These are phyloP conservation scores for Euphrasia arctica DNA, from an alignment of 305 asterid genomes.

Conservation along the genomic window DNA sequence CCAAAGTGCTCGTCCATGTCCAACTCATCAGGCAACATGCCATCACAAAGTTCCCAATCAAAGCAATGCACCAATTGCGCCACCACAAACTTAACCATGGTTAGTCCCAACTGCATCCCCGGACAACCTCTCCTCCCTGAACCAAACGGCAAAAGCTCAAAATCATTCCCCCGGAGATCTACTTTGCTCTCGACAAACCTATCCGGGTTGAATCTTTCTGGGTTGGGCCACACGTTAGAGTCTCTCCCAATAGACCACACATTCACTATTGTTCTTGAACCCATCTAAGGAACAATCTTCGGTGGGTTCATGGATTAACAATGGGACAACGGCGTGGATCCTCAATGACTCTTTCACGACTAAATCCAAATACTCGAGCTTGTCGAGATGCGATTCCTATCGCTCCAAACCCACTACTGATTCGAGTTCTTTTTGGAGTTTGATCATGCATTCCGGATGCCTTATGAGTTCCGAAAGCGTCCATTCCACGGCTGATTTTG, in stretches of 20 bases:
- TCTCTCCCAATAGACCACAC: too few relatives aligned
- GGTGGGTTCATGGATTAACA: neutral
- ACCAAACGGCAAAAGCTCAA: neutral
- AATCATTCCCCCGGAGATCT: neutral
- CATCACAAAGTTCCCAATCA: neutral
- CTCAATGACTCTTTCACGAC: neutral
- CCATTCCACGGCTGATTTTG: neutral
- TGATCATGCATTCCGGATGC: too few relatives aligned
- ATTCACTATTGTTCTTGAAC: too few relatives aligned
- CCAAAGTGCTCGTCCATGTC: slow-evolving; percentile 1
- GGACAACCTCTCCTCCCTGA: neutral
- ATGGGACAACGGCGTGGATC: neutral
- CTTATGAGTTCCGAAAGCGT: too few relatives aligned
- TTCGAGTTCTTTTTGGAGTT: neutral
- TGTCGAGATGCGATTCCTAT: neutral
- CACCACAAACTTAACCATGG: too few relatives aligned
- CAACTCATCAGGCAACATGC: neutral
- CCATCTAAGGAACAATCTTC: neutral
- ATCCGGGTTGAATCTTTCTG: neutral
- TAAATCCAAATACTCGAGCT: neutral
- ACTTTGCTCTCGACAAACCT: neutral
- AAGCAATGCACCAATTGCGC: slow-evolving; percentile 7
- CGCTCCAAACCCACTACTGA: neutral
- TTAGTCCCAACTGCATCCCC: too few relatives aligned
- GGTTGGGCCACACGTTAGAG: neutral